Base-by-base conservation (phyloP, 257 asterid species). In the Primulina tabacum region DNA sequence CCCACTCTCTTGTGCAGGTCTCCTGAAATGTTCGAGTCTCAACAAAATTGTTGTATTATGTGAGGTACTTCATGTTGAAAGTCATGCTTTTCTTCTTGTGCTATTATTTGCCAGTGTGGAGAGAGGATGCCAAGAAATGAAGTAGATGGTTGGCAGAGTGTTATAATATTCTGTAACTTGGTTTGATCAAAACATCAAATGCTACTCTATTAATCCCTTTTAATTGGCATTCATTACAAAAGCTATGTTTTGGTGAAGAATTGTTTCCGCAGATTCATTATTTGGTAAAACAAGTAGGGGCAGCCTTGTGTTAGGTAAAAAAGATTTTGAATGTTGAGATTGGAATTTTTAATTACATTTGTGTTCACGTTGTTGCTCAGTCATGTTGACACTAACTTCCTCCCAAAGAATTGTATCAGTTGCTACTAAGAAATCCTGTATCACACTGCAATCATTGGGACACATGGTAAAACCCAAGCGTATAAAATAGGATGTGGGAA, bases 1-100 rank as follows among this genome's bases (percentile, higher is more conserved):
- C 40, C 63, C 12, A 65, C 77, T 53, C 43, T 77, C 60, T 72
- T 82, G 78, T 2, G 57, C 88, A 92, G 96, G 78, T 86, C 97
- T 55, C 95, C 98, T 0, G 96, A 90, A 78, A 90, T 88, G 96
- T 68, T 85, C 10, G 92, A 85, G 67, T 79, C 89, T 10, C 97
- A 90, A 72, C 90, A 86, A 78, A 86, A 82, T 65, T 87, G 90
- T 69, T 61, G 81, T 34, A 79, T 84, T 17, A 87, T 87, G 90
- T 87, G 80, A 80, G 72, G 43, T 63, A 81, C 34, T 10, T 82
- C 43, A 66, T 80, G 50, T 73, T 80, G 84, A 38, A 38, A 75
- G 20, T 11, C 5, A 2, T 16, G 4, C 47, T 21, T 20, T 43
- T 60, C 65, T 16, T 18, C 2, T 29, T 43, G 53, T 20, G 60